A percentile compares a stretch with the other conserved stretches of the same genome.
Conservation (phyloP, 2,329 filamentous ascomycete genomes). For the Alternaria panax region DNA sequence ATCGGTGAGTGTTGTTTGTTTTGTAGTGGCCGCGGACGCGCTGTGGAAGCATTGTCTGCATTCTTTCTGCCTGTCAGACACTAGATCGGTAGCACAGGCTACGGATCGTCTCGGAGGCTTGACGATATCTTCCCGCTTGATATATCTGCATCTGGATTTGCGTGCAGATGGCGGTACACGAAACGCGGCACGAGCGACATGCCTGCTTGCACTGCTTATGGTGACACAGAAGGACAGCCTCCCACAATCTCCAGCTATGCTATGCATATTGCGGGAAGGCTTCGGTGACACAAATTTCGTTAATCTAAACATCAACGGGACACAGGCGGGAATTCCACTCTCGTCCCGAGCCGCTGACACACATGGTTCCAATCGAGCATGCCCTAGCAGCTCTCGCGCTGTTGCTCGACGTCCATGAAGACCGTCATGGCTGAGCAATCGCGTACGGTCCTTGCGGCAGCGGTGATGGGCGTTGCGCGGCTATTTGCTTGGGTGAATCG, state of each 20-base stretch:
- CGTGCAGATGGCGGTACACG: slow-evolving; percentile 32
- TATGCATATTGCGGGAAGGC: slow-evolving; percentile 32
- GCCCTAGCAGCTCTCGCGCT: slow-evolving; percentile 26
- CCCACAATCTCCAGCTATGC: slow-evolving; percentile 31
- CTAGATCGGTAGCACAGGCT: slow-evolving; percentile 26
- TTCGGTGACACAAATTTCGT: slow-evolving; percentile 42
- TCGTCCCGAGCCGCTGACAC: slow-evolving; percentile 48
- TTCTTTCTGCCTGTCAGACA: slow-evolving; percentile 17
- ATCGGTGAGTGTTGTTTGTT: slow-evolving; percentile 25
- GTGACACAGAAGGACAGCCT: slow-evolving; percentile 27
- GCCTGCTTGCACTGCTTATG: slow-evolving; percentile 14
- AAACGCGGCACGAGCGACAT: slow-evolving; percentile 22
- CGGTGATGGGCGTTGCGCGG: slow-evolving; percentile 21
- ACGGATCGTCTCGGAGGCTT: slow-evolving; percentile 21
- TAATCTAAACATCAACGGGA: slow-evolving; percentile 40
- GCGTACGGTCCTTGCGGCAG: slow-evolving; percentile 19
- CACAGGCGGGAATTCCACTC: slow-evolving; percentile 35
- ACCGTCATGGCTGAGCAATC: slow-evolving; percentile 17
- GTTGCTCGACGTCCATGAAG: slow-evolving; percentile 14
- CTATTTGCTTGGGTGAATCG: slow-evolving; percentile 32
- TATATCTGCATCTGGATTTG: slow-evolving; percentile 28
- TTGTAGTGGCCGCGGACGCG: slow-evolving; percentile 4
- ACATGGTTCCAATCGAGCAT: slow-evolving; percentile 31
- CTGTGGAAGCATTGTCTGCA: slow-evolving; percentile 15
- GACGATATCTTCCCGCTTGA: slow-evolving; percentile 32